Evolutionary conservation across 805 yeast species (phyloP).

Genomic region (Yamadazyma kitorensis): DNA sequence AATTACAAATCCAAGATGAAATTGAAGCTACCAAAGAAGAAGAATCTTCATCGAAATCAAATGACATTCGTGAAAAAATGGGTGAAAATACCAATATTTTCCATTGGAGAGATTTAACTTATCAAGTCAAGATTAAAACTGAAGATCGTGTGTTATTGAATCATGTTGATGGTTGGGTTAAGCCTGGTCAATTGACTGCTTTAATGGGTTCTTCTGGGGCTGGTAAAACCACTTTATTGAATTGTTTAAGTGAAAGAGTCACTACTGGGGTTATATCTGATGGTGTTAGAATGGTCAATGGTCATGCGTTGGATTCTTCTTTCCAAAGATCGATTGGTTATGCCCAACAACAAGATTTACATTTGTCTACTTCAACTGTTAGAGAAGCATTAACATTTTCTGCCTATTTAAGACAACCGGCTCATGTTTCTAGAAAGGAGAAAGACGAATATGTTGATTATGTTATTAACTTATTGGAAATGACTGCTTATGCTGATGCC

Average conservation of each 20-base stretch:
- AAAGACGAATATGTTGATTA: constrained; percentile 68
- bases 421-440: constrained; percentile 51
- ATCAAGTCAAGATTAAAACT: constrained; percentile 34
- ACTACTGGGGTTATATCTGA: constrained; percentile 71
- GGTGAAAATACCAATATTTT: constrained; percentile 20
- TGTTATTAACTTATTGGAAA: constrained; percentile 62
- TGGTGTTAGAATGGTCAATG: constrained; percentile 62
- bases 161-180: constrained; percentile 60
- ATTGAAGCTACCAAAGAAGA: constrained; percentile 23
- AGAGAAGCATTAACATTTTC: constrained; percentile 72
- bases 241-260: constrained; percentile 69
- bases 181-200: constrained; percentile 80
- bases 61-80: constrained; percentile 2
- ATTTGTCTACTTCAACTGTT: constrained; percentile 65
- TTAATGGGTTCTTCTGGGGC: constrained; percentile 88
- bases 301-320: constrained; percentile 57
- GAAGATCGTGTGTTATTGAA: constrained; percentile 40
- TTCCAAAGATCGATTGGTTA: constrained; percentile 79
- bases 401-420: constrained; percentile 70
- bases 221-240: constrained; percentile 76
- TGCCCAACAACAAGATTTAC: constrained; percentile 80
- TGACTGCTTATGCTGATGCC: constrained; percentile 74
- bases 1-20: constrained; percentile 25
- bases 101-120: constrained; percentile 39
- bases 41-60: not conserved